Evolutionary conservation across 2,329 filamentous ascomycete genomes (phyloP).

Genomic region (Verticillium klebahnii): DNA sequence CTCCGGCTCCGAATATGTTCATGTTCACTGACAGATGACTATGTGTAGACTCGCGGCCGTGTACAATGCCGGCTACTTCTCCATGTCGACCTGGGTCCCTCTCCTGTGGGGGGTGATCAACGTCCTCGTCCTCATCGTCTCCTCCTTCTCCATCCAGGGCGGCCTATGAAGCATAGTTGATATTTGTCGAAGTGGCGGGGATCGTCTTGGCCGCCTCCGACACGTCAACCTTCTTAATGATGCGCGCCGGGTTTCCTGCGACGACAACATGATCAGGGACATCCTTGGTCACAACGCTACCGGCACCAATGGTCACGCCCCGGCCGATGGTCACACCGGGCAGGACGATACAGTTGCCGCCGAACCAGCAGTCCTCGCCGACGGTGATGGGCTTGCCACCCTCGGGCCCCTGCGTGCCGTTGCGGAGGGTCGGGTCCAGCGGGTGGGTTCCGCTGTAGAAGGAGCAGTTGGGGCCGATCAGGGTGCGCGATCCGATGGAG

Average conservation of each 20-base stretch:
- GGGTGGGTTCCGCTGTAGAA: conserved; percentile 76
- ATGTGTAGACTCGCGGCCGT: conserved; percentile 66
- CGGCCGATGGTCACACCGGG: conserved; percentile 75
- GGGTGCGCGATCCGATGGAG: conserved; percentile 68
- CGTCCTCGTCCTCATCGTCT: conserved; percentile 75
- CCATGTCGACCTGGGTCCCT: conserved; percentile 93
- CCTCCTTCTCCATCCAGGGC: conserved; percentile 89
- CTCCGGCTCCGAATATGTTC: conserved; percentile 13
- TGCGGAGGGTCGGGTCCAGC: conserved; percentile 66
- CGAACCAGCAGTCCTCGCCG: conserved; percentile 78
- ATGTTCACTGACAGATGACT: not conserved
- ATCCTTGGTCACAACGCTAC: conserved; percentile 77
- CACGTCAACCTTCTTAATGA: conserved; percentile 42
- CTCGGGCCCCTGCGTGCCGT: conserved; percentile 73
- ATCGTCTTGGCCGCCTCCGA: conserved; percentile 10
- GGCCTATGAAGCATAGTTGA: conserved; percentile 54
- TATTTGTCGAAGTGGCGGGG: conserved; percentile 2
- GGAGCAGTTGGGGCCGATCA: conserved; percentile 74
- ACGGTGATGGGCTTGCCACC: conserved; percentile 67
- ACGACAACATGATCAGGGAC: conserved; percentile 60
- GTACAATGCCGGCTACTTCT: conserved; percentile 77
- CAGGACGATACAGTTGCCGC: conserved; percentile 65
- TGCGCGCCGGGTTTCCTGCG: conserved; percentile 62
- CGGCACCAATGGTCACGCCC: conserved; percentile 71
- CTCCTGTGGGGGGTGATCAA: conserved; percentile 85